These are phyloP conservation scores for Hylodesmum podocarpum DNA, from an alignment of 306 rosid genomes.

Conservation along the genomic window DNA sequence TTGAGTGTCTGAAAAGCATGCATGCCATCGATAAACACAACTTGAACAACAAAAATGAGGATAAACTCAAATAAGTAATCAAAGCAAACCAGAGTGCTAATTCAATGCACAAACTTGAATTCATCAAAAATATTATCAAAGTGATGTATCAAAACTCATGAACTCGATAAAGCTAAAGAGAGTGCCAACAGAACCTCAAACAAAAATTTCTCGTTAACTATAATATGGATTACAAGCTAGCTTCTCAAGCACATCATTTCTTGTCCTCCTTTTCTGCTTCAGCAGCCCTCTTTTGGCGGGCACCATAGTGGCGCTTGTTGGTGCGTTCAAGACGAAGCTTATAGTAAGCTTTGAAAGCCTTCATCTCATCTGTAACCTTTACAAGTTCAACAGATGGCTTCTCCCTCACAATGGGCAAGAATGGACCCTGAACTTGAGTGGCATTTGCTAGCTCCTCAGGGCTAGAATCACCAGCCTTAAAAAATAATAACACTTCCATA, in stretches of 20 bases:
- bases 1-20: neutral
- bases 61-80: neutral
- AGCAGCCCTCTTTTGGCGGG: slow-evolving; percentile 60
- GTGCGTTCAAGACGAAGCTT: slow-evolving; percentile 64
- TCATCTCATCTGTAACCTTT: slow-evolving; percentile 65
- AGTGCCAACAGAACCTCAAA: neutral
- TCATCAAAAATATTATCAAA: neutral
- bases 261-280: slow-evolving; percentile 81
- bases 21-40: neutral
- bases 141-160: neutral
- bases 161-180: neutral
- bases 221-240: neutral
- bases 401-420: slow-evolving; percentile 55
- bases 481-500: neutral
- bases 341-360: slow-evolving; percentile 59
- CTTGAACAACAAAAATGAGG: neutral
- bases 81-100: neutral
- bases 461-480: slow-evolving; percentile 60
- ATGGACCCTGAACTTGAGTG: slow-evolving; percentile 60
- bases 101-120: neutral
- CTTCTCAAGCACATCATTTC: slow-evolving; percentile 41
- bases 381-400: slow-evolving; percentile 59
- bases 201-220: slow-evolving; percentile 5
- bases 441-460: slow-evolving; percentile 68
- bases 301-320: slow-evolving; percentile 57